A percentile compares a stretch with the other conserved stretches of the same genome.
phyloP scores from a whole-genome alignment of 331 rosid genomes.

The Malus hybrid region DNA sequence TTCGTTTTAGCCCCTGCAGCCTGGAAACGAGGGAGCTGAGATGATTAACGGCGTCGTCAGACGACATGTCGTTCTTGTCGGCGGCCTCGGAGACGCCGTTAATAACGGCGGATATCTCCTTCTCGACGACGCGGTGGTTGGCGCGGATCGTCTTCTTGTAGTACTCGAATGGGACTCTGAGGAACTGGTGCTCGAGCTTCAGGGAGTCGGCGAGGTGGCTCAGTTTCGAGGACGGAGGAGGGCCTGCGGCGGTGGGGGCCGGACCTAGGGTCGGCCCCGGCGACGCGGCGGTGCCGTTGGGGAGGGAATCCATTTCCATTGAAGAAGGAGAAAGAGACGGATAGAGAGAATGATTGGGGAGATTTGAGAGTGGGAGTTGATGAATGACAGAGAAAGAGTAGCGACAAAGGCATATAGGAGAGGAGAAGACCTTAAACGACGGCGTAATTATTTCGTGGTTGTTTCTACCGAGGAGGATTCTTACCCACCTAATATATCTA shows the following conservation, averaged over 20 bases:
- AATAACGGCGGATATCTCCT: constrained; percentile 72
- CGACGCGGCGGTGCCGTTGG: constrained; percentile 50
- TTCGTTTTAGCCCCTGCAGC: constrained; percentile 88
- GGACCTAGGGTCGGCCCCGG: background rate
- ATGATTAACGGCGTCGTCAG: constrained; percentile 67
- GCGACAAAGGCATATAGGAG: background rate
- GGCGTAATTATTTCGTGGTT: background rate
- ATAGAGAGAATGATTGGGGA: background rate
- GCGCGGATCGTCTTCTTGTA: constrained; percentile 94
- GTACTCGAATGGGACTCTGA: constrained; percentile 92
- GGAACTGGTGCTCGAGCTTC: constrained; percentile 90
- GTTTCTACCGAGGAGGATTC: too few relatives aligned
- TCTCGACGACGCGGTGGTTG: constrained; percentile 78
- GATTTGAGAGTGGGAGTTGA: background rate
- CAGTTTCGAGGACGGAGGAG: constrained; percentile 45
- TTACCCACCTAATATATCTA: too few relatives aligned
- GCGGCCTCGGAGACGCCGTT: constrained; percentile 54
- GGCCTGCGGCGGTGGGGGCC: constrained; percentile 8
- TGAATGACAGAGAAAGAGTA: background rate
- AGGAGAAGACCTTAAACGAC: background rate
- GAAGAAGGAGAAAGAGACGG: background rate
- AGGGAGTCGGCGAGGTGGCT: constrained; percentile 57
- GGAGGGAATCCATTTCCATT: constrained; percentile 42
- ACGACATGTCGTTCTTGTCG: constrained; percentile 35
- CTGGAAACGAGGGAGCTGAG: constrained; percentile 84